Conservation (phyloP, 164 flowering plant species). For the Macadamia integrifolia region DNA sequence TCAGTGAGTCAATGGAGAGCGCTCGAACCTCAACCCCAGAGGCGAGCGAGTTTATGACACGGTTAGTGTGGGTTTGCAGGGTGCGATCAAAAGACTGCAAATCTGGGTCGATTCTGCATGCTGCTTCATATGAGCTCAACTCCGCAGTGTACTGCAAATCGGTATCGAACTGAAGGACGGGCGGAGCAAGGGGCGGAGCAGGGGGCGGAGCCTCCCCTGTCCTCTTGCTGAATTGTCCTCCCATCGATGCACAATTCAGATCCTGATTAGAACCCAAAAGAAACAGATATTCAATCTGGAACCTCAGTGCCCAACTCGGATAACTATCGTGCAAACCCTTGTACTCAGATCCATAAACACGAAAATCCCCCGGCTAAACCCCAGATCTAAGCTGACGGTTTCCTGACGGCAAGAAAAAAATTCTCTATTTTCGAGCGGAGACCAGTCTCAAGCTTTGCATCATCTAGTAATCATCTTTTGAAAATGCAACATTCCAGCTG, state of each 20-base stretch:
- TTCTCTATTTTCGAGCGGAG: not conserved
- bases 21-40: slow-evolving; percentile 46
- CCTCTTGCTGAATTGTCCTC: slow-evolving; percentile 24
- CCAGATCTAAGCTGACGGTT: not conserved
- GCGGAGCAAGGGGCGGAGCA: not conserved
- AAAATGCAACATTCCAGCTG: not conserved
- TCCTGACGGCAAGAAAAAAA: not conserved
- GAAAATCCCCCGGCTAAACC: not conserved
- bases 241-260: slow-evolving; percentile 14
- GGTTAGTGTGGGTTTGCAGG: slow-evolving; percentile 47
- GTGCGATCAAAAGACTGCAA: slow-evolving; percentile 48
- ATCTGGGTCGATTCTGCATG: slow-evolving; percentile 56
- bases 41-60: slow-evolving; percentile 51
- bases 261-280: not conserved
- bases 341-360: not conserved
- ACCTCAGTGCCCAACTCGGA: too few relatives aligned
- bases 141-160: slow-evolving; percentile 29
- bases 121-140: slow-evolving; percentile 57
- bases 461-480: too few relatives aligned
- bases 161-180: slow-evolving; percentile 8
- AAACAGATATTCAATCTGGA: not conserved
- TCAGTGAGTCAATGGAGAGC: slow-evolving; percentile 59
- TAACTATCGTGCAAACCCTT: too few relatives aligned
- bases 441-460: too few relatives aligned
- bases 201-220: slow-evolving; percentile 15